phyloP scores from a whole-genome alignment of 2,329 filamentous ascomycete species.

The Fusarium agapanthi region DNA sequence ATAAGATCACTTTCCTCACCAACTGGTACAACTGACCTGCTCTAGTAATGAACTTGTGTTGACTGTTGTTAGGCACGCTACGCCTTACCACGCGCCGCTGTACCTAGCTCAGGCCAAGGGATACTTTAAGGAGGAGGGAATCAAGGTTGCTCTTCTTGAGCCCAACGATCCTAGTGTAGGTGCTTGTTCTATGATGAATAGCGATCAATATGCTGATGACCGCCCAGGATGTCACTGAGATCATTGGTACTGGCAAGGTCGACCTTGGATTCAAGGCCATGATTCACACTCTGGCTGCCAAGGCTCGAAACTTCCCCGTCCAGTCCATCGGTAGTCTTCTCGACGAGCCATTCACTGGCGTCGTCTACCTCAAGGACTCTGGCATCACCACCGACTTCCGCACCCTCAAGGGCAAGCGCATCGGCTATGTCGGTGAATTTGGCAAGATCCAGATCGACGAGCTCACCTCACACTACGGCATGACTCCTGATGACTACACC shows the following conservation, averaged over 20 bases:
- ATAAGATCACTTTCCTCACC: constrained; percentile 86
- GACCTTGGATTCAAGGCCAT: constrained; percentile 85
- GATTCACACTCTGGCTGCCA: constrained; percentile 83
- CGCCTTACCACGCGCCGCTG: constrained; percentile 80
- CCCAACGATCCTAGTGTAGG: constrained; percentile 79
- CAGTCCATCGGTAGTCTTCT: constrained; percentile 77
- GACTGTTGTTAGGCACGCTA: constrained; percentile 71
- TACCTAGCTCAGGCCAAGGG: constrained; percentile 81
- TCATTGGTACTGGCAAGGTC: constrained; percentile 79
- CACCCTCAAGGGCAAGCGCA: constrained; percentile 78
- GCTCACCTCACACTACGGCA: constrained; percentile 79
- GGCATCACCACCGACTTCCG: constrained; percentile 80
- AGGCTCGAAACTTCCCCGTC: constrained; percentile 78
- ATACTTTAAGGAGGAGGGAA: constrained; percentile 77
- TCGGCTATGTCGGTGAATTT: constrained; percentile 83
- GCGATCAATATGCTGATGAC: not conserved
- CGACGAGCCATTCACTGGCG: constrained; percentile 82
- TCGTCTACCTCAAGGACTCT: constrained; percentile 78
- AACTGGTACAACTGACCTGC: constrained; percentile 69
- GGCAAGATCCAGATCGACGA: constrained; percentile 88
- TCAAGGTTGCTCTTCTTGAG: constrained; percentile 80
- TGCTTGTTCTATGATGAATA: rapidly evolving
- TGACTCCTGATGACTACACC: constrained; percentile 77
- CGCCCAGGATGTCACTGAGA: constrained; percentile 77
- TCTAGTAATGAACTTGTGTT: constrained; percentile 32